phyloP scores from a whole-genome alignment of 2,329 filamentous ascomycete species.

The Colletotrichum lupini region DNA sequence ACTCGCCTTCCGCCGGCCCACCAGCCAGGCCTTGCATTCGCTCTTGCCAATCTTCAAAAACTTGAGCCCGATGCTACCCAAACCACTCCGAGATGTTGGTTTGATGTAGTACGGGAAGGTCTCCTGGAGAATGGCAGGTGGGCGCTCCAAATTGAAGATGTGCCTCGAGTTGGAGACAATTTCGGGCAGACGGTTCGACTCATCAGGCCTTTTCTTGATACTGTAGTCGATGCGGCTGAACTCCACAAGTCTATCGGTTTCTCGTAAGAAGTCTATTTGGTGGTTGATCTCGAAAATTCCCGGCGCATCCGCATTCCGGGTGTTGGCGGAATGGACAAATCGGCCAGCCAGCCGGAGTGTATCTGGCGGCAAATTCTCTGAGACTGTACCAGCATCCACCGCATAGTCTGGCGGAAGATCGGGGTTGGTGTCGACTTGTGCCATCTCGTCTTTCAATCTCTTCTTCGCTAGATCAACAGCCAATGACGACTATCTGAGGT shows the following conservation, averaged over 20 bases:
- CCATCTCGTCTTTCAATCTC: neutral
- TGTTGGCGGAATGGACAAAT: conserved; percentile 44
- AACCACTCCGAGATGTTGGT: conserved; percentile 9
- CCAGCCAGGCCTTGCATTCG: conserved; percentile 36
- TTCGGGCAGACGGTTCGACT: conserved; percentile 36
- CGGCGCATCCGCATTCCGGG: conserved; percentile 40
- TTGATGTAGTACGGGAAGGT: conserved; percentile 44
- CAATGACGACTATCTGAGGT: too few relatives aligned
- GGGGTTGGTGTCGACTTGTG: neutral
- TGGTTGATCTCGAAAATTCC: conserved; percentile 51
- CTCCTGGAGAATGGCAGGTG: conserved; percentile 41
- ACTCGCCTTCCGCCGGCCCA: conserved; percentile 6
- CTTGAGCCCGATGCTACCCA: conserved; percentile 8
- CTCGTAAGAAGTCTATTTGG: conserved; percentile 45
- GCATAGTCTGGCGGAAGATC: conserved; percentile 23
- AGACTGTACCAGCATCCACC: conserved; percentile 4
- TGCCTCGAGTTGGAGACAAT: conserved; percentile 44
- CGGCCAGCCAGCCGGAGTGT: conserved; percentile 47
- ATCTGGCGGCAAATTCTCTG: conserved; percentile 41
- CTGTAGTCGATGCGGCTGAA: conserved; percentile 46
- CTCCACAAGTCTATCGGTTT: conserved; percentile 44
- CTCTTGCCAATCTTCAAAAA: conserved; percentile 21
- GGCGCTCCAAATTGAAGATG: conserved; percentile 49
- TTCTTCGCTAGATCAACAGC: neutral
- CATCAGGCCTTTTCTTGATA: conserved; percentile 35